Evolutionary conservation across 352 stramenopile species (phyloP), one percentile per base, ranked within the genome.

Genomic region (Pythium pyrilobum): DNA sequence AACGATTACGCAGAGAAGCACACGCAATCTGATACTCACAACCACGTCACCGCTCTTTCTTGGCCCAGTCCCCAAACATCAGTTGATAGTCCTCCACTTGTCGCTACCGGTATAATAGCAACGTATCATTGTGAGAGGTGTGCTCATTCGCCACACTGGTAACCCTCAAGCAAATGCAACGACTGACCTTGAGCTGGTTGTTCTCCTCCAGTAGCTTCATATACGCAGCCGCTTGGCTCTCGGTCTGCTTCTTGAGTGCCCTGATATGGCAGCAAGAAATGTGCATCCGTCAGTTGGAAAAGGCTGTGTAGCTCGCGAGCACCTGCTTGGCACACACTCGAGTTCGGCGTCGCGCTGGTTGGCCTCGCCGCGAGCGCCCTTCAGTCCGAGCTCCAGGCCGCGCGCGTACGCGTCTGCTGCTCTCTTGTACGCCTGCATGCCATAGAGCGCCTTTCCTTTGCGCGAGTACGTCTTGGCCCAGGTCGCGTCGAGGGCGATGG

Each of bases 41-140:
- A 20, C 16, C 15, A 20, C 1, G 21, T 55, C 67, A 92, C 62
- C 85, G 84, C 43, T 89, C 60, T 62, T 92, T 92, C 67, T 92
- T 92, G 4, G 71, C 80, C 77, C 79, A 92, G 51, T 92, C 81
- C 13, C 79, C 81, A 57, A 92, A 90, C 69, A 92, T 73, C 54
- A 81, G 67, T 59, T 88, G 71, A 40, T 90, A 92, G 50, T 92
- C 81, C 27, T 89, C 77, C 0, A 89, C 23, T 70, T 89, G 79
- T 16, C 73, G 59, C 77, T 89, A 38, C 16, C 15, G 8, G 15
- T 27, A 27, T 7, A 8, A 43, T 4, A 23, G 25, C 24, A 38
- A 3, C 20, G 28, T 36, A 8, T 18, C 20, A 33, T 16, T 24
- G 7, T 10, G 27, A 8, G 18, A 11, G 5, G 6, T 12, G 5